Percentiles rank a stretch among this genome's conserved stretches.
Conservation (phyloP, 2,329 filamentous ascomycete species). For the Aspergillus sp. region DNA sequence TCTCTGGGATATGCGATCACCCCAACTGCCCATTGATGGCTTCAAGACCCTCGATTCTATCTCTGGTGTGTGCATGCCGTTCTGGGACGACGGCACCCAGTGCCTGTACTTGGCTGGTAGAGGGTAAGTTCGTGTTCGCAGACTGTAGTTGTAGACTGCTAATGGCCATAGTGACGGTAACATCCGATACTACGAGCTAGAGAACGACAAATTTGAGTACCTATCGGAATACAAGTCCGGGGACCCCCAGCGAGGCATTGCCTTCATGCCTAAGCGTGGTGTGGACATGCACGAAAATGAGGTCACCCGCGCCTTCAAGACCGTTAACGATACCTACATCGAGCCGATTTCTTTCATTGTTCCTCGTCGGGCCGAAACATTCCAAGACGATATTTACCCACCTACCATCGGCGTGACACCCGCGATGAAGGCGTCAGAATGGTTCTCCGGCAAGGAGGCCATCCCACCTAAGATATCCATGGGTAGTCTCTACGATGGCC, state of each 20-base stretch:
- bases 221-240: constrained; percentile 95
- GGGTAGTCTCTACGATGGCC: constrained; percentile 85
- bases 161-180: constrained; percentile 74
- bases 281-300: constrained; percentile 98
- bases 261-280: constrained; percentile 90
- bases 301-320: constrained; percentile 94
- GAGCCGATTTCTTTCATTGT: constrained; percentile 98
- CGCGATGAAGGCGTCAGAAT: constrained; percentile 76
- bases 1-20: constrained; percentile 87
- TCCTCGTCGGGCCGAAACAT: constrained; percentile 85
- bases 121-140: constrained; percentile 62
- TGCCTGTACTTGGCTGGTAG: constrained; percentile 96
- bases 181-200: constrained; percentile 97
- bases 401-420: constrained; percentile 78
- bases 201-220: constrained; percentile 98
- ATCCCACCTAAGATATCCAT: constrained; percentile 90
- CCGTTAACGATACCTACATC: constrained; percentile 89
- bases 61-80: constrained; percentile 97
- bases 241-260: constrained; percentile 91
- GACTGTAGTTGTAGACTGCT: neutral
- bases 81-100: constrained; percentile 97
- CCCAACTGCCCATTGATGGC: constrained; percentile 78
- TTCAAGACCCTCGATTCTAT: constrained; percentile 92
- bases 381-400: constrained; percentile 96
- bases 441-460: constrained; percentile 80